Conservation (phyloP, 495 filamentous ascomycete genomes). For the Penicillium desertorum region DNA sequence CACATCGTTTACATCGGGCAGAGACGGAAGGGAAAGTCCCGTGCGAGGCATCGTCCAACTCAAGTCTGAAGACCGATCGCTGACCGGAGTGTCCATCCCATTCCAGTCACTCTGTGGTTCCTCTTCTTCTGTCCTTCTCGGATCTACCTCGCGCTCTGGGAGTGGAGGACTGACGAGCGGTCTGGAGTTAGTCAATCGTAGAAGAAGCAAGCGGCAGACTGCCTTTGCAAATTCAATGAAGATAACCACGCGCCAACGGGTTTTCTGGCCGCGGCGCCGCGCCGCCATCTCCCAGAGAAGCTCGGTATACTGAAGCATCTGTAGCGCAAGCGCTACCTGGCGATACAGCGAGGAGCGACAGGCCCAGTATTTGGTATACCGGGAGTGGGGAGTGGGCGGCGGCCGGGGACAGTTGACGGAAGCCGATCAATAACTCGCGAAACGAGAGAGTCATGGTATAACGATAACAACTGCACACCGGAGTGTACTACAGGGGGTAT, state of each 20-base stretch:
- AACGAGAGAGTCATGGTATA: constrained; percentile 93
- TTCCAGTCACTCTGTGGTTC: constrained; percentile 47
- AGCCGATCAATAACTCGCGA: constrained; percentile 58
- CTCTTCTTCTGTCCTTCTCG: constrained; percentile 59
- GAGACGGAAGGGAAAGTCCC: constrained; percentile 72
- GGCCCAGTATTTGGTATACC: constrained; percentile 91
- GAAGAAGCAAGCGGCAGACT: constrained; percentile 74
- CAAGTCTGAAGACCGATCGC: constrained; percentile 44
- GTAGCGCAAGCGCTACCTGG: constrained; percentile 72
- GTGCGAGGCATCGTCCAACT: constrained; percentile 97
- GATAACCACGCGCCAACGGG: constrained; percentile 87
- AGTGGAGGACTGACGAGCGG: constrained; percentile 82
- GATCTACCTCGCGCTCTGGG: constrained; percentile 78
- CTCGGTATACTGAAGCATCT: constrained; percentile 91
- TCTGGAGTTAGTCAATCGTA: constrained; percentile 78
- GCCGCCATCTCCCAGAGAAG: constrained; percentile 83
- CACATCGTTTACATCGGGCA: constrained; percentile 77
- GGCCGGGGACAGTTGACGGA: constrained; percentile 42
- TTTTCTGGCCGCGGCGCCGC: constrained; percentile 77
- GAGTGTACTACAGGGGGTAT: constrained; percentile 62
- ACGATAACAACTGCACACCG: constrained; percentile 80
- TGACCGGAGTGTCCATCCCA: constrained; percentile 49
- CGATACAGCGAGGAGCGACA: constrained; percentile 71
- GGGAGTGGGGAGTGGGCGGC: constrained; percentile 71
- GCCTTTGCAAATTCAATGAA: constrained; percentile 86